These are phyloP conservation scores for Evansstolkia leycettana DNA, from an alignment of 495 filamentous ascomycete genomes.

Conservation along the genomic window DNA sequence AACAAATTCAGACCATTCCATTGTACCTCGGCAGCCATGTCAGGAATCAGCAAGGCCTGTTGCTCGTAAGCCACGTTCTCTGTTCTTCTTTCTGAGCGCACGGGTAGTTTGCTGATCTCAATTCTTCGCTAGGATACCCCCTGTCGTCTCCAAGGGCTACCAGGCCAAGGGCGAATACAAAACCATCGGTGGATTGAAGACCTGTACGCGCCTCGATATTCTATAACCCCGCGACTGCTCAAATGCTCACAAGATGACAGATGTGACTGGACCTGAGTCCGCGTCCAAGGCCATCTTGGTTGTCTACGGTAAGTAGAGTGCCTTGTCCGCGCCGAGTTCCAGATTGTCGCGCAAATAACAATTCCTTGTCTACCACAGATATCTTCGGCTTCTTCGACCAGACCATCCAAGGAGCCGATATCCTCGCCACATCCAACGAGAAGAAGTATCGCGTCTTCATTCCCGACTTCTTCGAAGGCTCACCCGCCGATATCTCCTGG, in stretches of 20 bases:
- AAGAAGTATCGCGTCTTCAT: slow-evolving; percentile 35
- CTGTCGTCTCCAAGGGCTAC: slow-evolving; percentile 44
- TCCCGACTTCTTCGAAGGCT: slow-evolving; percentile 27
- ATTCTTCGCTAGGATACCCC: slow-evolving; percentile 27
- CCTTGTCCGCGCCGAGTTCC: not conserved
- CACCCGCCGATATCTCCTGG: slow-evolving; percentile 11
- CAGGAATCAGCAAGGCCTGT: slow-evolving; percentile 36
- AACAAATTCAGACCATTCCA: slow-evolving; percentile 7
- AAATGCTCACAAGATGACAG: slow-evolving; percentile 12
- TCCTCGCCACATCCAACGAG: slow-evolving; percentile 17
- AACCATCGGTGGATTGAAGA: slow-evolving; percentile 48
- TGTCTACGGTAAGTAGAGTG: slow-evolving; percentile 28
- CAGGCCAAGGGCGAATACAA: slow-evolving; percentile 48
- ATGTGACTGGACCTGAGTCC: slow-evolving; percentile 38
- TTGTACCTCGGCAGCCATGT: slow-evolving; percentile 22
- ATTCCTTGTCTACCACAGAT: slow-evolving; percentile 4
- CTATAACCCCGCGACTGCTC: not conserved
- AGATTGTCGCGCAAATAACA: not conserved
- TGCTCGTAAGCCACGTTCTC: slow-evolving; percentile 33
- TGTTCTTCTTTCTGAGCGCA: not conserved
- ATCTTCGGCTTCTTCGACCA: slow-evolving; percentile 29
- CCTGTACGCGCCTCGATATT: slow-evolving; percentile 31
- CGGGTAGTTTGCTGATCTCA: not conserved
- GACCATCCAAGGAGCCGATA: slow-evolving; percentile 29
- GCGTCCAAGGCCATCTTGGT: slow-evolving; percentile 42